phyloP scores from a whole-genome alignment of 129 eudicot species.

The Flaveria bidentis region DNA sequence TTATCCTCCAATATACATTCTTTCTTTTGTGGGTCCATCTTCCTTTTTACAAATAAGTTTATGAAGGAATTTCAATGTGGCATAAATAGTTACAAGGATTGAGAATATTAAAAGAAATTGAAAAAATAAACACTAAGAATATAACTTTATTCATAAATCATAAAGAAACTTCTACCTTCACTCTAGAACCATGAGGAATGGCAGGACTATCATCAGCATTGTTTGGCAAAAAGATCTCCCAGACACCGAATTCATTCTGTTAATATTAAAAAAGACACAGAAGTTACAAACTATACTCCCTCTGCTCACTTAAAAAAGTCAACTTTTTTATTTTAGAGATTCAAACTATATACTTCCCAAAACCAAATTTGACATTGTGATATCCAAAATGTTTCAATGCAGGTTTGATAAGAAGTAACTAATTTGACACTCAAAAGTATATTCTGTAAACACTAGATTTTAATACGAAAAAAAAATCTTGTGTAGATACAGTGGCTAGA shows the following conservation, averaged over 20 bases:
- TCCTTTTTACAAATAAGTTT: slow-evolving; percentile 1
- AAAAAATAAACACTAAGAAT: not conserved
- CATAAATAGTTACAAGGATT: slow-evolving; percentile 11
- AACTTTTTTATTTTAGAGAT: not conserved
- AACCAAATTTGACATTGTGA: slow-evolving; percentile 6
- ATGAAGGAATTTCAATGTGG: not conserved
- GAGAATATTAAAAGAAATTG: not conserved
- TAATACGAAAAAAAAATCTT: too few relatives aligned
- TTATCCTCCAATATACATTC: not conserved
- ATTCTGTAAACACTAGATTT: not conserved
- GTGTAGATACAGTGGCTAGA: not conserved
- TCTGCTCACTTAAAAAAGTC: not conserved
- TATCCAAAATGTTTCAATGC: not conserved
- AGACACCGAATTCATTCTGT: slow-evolving; percentile 91
- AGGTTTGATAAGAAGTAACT: not conserved
- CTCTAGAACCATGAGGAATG: slow-evolving; percentile 95
- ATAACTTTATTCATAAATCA: not conserved
- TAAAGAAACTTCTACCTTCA: slow-evolving; percentile 56
- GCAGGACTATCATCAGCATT: slow-evolving; percentile 94
- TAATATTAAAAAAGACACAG: not conserved
- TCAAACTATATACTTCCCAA: not conserved
- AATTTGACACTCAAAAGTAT: slow-evolving; percentile 3
- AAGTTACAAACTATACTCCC: slow-evolving; percentile 16
- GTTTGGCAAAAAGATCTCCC: slow-evolving; percentile 99
- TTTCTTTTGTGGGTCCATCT: slow-evolving; percentile 9